These are phyloP conservation scores for Verticillium alfalfae DNA, from an alignment of 2,329 filamentous ascomycete species.

Conservation along the genomic window DNA sequence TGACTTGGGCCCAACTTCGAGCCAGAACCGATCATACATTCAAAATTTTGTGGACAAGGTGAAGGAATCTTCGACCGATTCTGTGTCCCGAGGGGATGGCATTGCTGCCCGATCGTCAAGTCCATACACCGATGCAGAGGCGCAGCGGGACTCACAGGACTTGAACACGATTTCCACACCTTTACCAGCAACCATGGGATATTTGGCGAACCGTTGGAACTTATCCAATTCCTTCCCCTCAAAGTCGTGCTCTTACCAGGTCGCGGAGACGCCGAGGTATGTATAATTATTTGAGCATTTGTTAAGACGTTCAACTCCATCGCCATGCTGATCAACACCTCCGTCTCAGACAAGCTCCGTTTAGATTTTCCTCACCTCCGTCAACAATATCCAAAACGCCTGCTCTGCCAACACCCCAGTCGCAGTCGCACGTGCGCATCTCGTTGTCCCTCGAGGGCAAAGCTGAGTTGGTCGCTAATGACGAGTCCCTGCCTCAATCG, in stretches of 20 bases:
- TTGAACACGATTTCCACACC: constrained; percentile 25
- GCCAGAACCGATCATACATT: neutral
- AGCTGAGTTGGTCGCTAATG: constrained; percentile 73
- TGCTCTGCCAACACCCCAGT: constrained; percentile 28
- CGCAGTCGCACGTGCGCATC: constrained; percentile 60
- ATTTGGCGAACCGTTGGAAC: constrained; percentile 54
- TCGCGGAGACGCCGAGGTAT: constrained; percentile 42
- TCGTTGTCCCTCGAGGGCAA: constrained; percentile 85
- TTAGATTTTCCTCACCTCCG: constrained; percentile 28
- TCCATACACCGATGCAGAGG: neutral
- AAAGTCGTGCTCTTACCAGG: constrained; percentile 32
- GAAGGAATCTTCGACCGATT: neutral
- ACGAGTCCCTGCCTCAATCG: constrained; percentile 61
- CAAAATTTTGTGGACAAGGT: neutral
- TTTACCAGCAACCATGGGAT: constrained; percentile 39
- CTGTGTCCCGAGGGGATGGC: neutral
- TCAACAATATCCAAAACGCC: constrained; percentile 24
- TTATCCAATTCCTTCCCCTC: constrained; percentile 44
- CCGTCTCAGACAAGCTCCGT: constrained; percentile 32
- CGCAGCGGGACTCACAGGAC: neutral
- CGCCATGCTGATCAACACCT: constrained; percentile 6
- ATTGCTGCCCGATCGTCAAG: neutral
- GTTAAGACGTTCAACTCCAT: no score
- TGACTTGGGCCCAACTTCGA: neutral
- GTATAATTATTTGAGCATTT: constrained; percentile 5